Conservation (phyloP, 2,329 filamentous ascomycete genomes). For the Cadophora gregata region DNA sequence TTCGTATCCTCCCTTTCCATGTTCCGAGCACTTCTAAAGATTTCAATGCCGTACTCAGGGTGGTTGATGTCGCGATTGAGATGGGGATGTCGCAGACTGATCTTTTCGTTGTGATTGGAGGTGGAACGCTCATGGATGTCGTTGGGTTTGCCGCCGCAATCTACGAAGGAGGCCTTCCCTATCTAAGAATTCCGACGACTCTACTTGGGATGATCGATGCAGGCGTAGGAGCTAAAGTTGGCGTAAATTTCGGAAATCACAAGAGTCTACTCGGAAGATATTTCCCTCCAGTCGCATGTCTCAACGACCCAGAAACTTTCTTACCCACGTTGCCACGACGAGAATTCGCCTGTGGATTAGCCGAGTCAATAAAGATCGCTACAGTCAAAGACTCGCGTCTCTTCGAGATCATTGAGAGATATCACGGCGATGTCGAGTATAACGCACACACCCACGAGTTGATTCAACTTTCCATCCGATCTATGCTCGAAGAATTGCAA, state of each 20-base stretch:
- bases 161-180: background rate
- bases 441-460: background rate
- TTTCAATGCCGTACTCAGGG: background rate
- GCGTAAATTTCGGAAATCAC: background rate
- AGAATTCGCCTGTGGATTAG: background rate
- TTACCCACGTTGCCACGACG: background rate
- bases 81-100: background rate
- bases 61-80: background rate
- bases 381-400: background rate
- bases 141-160: background rate
- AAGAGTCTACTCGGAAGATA: background rate
- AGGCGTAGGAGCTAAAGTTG: background rate
- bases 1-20: background rate
- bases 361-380: background rate
- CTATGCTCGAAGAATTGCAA: background rate
- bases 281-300: background rate
- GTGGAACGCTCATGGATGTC: background rate
- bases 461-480: background rate
- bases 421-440: background rate
- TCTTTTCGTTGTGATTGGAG: background rate
- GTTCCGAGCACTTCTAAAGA: background rate
- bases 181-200: background rate
- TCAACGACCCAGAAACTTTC: background rate
- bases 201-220: background rate
- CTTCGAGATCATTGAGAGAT: background rate